Evolutionary conservation across 371 early-diverging fungal genomes (phyloP), one percentile per base, ranked within the genome.

Genomic region (Sporodiniella umbellata): DNA sequence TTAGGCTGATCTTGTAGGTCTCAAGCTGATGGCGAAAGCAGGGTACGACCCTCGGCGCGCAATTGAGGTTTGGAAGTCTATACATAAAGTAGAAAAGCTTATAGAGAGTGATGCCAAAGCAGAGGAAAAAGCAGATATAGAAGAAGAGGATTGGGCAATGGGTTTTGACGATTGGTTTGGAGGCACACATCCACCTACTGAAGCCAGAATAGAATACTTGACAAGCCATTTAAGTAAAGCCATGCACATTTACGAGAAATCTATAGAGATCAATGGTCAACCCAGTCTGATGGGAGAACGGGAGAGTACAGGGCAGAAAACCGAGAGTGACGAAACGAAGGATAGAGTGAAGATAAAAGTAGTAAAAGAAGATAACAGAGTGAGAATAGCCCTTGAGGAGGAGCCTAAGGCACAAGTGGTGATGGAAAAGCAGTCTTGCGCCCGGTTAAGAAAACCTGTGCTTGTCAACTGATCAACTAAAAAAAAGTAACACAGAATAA

Each of bases 1-100:
- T 50, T 61, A 78, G 51, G 81, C 81, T 3, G 81, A 81, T 48
- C 63, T 78, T 2, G 66, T 81, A 10, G 79, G 79, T 3, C 42
- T 79, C 38, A 71, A 72, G 28, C 45, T 78, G 1, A 57, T 78
- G 63, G 81, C 78, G 8, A 64, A 72, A 50, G 78, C 77, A 14
- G 81, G 81, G 33, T 80, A 80, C 35, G 72, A 80, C 48, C 81
- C n/a, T n/a, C 7, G 30, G 10, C 10, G 4, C 10, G 30, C 30
- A 10, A 28, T 28, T 7, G 30, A 28, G 10, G 4, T 28, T 28
- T 28, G 30, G 30, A 4, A 7, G 10, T 28, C 30, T 10, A 28
- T 28, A 10, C 10, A 7, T 7, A 10, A 28, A 28, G 4, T 28
- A 10, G 30, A 28, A 10, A 28, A 28, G 30, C 4, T 28, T 28